Base-by-base conservation (phyloP, 305 asterid species). In the Petunia hybrid region DNA sequence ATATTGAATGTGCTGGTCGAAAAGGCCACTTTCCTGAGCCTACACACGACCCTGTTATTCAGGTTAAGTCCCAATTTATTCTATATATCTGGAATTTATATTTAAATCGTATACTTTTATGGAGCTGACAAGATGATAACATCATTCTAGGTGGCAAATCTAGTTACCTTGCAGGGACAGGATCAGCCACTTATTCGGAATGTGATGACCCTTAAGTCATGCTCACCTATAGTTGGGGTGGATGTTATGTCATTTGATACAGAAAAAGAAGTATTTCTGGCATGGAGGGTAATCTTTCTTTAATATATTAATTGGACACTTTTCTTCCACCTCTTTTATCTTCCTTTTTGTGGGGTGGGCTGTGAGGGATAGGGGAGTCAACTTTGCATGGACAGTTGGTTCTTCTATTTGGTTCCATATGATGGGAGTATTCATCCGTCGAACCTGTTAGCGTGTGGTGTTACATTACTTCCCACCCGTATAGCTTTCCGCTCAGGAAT, bases 1-100 rank as follows among this genome's bases (percentile, higher is more conserved):
- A 96, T 89, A 96, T 96, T 62, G 99, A 96, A 85, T 96, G 99
- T 65, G 97, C 99, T 85, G 99, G 99, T 78, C 97, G 99, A 80
- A 96, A 96, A 89, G 99, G 99, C 45, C 95, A 77, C 84, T 96
- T 96, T 82, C 99, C 99, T 13, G 98, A 94, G 89, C 97, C 99
- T 83, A 92, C 89, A 69, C 97, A 94, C 48, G 99, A 96, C 89
- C 99, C 99, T 86, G 98, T 96, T 74, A 96, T 96, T 86, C 99
- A 96, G 98, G 99, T 95, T 83, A 8, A 74, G 46, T 41, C 16
- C 77, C 51, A 46, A 6, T 38, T 12, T 64, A 40, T 78, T 71
- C 31, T 77, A 57, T 42, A 48, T 59, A 40, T 43, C 57, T 56
- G 83, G 74, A 61, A 78, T 38, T 55, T 14, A 55, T 55, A 36